Evolutionary conservation across 208 protist species (phyloP).

Genomic region (Acanthamoeba pearcei): DNA sequence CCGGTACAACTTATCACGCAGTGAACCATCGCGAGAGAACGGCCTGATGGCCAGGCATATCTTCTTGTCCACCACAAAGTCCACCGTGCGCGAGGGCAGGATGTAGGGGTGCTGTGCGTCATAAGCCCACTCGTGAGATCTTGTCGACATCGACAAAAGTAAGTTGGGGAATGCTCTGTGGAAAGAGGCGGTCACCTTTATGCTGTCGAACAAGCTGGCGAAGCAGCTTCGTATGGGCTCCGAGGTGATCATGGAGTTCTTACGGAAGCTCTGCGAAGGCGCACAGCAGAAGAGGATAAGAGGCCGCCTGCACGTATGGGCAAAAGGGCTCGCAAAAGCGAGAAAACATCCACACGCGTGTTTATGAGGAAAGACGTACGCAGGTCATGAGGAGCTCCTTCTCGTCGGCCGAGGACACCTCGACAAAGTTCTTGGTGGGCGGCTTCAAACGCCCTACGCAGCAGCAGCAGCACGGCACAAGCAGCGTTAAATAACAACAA

Average conservation of each 20-base stretch:
- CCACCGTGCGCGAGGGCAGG: neutral
- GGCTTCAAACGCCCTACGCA: conserved; percentile 29
- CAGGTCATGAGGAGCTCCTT: conserved; percentile 51
- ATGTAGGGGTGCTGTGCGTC: conserved; percentile 46
- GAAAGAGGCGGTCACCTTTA: neutral
- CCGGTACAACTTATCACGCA: conserved; percentile 36
- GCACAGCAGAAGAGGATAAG: neutral
- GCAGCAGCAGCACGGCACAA: neutral
- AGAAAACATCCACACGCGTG: neutral
- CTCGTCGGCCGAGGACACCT: neutral
- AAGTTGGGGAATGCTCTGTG: too few species aligned
- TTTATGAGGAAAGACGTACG: neutral
- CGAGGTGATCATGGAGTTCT: conserved; percentile 7
- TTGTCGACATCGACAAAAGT: neutral
- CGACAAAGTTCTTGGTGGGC: conserved; percentile 36
- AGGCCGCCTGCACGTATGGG: neutral
- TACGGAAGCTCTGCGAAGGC: neutral
- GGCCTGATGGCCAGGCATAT: neutral
- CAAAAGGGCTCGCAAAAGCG: too few species aligned
- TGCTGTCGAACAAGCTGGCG: neutral
- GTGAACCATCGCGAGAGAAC: neutral
- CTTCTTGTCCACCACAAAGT: conserved; percentile 58
- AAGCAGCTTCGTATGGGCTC: neutral
- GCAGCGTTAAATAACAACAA: neutral
- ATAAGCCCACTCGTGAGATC: neutral